Evolutionary conservation across 495 filamentous ascomycete species (phyloP).

Genomic region (Xylaria flabelliformis): DNA sequence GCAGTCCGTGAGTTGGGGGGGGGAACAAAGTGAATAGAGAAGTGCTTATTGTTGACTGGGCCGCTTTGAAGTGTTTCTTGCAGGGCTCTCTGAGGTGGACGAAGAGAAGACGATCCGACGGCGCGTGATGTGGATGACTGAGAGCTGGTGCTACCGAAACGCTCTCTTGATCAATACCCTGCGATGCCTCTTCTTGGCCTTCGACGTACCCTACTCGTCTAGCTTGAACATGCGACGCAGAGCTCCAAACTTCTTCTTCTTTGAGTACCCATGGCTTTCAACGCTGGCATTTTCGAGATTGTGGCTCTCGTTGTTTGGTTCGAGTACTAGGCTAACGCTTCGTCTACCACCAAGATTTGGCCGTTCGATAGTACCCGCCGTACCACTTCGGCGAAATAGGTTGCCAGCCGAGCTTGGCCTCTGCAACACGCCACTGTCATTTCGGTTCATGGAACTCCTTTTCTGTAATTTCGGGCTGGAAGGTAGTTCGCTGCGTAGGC

Average conservation of each 20-base stretch:
- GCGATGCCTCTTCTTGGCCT: constrained; percentile 27
- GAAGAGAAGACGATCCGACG: background rate
- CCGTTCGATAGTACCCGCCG: constrained; percentile 14
- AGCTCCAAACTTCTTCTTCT: constrained; percentile 66
- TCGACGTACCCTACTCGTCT: constrained; percentile 49
- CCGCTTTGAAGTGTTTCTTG: background rate
- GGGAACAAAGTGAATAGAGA: background rate
- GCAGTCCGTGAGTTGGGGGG: background rate
- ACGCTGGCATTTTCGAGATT: constrained; percentile 35
- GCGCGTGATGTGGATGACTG: background rate
- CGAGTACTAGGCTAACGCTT: constrained; percentile 33
- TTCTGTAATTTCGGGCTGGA: constrained; percentile 46
- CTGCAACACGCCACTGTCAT: constrained; percentile 30
- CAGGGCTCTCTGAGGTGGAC: background rate
- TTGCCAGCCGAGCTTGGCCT: constrained; percentile 42
- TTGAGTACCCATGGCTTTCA: constrained; percentile 48
- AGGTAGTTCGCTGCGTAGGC: constrained; percentile 32
- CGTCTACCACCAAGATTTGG: constrained; percentile 27
- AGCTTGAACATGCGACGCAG: constrained; percentile 64
- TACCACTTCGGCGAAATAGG: constrained; percentile 30
- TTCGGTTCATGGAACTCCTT: constrained; percentile 29
- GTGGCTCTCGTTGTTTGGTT: constrained; percentile 19
- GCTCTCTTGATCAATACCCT: constrained; percentile 33
- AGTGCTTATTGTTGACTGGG: background rate
- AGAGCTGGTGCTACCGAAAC: constrained; percentile 15